Evolutionary conservation across 2,329 filamentous ascomycete genomes (phyloP), one percentile per base, ranked within the genome.

Genomic region (Escovopsis sp.): DNA sequence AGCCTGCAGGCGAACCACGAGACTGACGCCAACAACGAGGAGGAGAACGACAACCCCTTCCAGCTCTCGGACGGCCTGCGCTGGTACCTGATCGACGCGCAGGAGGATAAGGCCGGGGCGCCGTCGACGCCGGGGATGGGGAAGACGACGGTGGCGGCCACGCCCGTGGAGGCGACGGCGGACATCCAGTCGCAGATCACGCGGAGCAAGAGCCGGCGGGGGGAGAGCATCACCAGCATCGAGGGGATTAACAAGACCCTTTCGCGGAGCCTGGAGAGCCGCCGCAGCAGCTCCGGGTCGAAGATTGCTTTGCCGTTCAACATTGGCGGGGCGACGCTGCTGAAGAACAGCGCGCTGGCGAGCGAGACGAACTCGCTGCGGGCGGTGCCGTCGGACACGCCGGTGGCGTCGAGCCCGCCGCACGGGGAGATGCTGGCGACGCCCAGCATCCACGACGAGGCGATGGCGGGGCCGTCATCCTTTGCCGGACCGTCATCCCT

Each of bases 1-100:
- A 82, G 78, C 17, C 62, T 90, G 42, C 53, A 77, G 35, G 57
- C 55, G 39, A 51, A 45, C 43, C 61, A 53, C 14, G 68, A 70
- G 40, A 63, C 61, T 2, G 67, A 68, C 39, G 68, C 66, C 2
- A 66, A 64, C 34, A n/a, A n/a, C n/a, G 68, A 72, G 11, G 76
- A 78, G 28, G 85, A 93, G 44, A 86, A 94, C 43, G 90, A 96
- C 44, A 98, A 98, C 50, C 90, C 90, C 0, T 98, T 98, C 55
- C 87, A 94, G 48, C 68, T 98, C 11, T 94, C 86, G 0, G 90
- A 98, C 48, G 90, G 90, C 3, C 62, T 98, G 33, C 76, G 88
- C 25, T 98, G 90, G 90, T 96, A 94, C 57, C 70, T 98, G 5
- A 78, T 98, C 26, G 88, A 98, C 52, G 90, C 90, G 0, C 70